These are phyloP conservation scores for Neonectria punicea DNA, from an alignment of 2,329 filamentous ascomycete genomes.

Conservation along the genomic window DNA sequence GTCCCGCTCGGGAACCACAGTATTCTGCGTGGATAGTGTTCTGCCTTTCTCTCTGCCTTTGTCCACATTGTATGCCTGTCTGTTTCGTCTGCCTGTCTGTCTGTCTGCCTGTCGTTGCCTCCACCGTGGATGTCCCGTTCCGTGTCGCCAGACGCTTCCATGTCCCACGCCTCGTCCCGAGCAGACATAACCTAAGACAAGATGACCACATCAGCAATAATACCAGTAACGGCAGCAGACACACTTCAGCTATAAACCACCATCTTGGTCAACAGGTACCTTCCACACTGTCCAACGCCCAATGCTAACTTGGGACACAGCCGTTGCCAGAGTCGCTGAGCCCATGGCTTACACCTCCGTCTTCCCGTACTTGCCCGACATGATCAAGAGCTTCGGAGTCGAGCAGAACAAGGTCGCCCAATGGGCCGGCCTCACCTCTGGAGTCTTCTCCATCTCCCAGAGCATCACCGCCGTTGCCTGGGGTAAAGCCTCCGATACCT, in stretches of 20 bases:
- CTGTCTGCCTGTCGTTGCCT: conserved; percentile 3
- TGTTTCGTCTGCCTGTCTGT: neutral
- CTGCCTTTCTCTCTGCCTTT: neutral
- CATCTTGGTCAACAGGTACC: conserved; percentile 33
- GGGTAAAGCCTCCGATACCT: conserved; percentile 79
- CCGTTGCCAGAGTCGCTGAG: conserved; percentile 82
- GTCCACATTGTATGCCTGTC: neutral
- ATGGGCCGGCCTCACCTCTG: conserved; percentile 81
- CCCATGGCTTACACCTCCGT: conserved; percentile 78
- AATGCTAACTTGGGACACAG: conserved; percentile 57
- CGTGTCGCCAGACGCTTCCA: conserved; percentile 14
- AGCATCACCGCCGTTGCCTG: conserved; percentile 78
- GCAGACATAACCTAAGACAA: conserved; percentile 24
- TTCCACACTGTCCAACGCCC: conserved; percentile 15
- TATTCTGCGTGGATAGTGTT: neutral
- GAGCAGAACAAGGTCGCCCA: conserved; percentile 77
- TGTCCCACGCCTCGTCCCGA: conserved; percentile 36
- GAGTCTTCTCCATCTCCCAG: conserved; percentile 78
- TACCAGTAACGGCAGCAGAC: neutral
- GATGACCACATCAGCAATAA: conserved; percentile 8
- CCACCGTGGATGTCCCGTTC: neutral
- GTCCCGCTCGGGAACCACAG: neutral
- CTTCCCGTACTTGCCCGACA: conserved; percentile 78
- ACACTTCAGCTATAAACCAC: neutral
- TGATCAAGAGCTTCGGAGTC: conserved; percentile 84